Conservation (phyloP, 176 grass and related monocot genomes). For the Hsuehochloa calcarea region DNA sequence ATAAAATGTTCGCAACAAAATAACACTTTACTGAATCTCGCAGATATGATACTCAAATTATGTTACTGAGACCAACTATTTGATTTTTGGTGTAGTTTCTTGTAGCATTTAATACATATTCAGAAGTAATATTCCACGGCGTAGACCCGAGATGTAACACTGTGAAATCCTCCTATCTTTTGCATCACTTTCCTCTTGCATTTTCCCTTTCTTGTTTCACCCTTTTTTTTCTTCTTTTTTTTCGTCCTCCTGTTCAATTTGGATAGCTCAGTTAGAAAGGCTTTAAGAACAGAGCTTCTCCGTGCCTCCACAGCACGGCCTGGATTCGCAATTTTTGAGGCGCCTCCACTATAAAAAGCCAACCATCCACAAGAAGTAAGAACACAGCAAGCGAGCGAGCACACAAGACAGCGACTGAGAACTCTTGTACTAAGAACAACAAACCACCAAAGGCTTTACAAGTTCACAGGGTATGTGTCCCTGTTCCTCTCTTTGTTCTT, state of each 20-base stretch:
- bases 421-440: conserved; percentile 29
- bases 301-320: conserved; percentile 42
- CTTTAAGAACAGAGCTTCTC: conserved; percentile 47
- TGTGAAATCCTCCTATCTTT: conserved; percentile 41
- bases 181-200: conserved; percentile 24
- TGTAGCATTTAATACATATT: conserved; percentile 22
- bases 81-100: conserved; percentile 18
- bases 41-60: neutral
- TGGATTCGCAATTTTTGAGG: conserved; percentile 68
- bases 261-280: conserved; percentile 58
- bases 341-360: conserved; percentile 62
- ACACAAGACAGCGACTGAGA: conserved; percentile 40
- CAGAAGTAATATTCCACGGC: conserved; percentile 27
- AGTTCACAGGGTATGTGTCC: conserved; percentile 48
- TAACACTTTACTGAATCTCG: neutral
- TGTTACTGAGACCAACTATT: conserved; percentile 22
- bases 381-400: conserved; percentile 33
- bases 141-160: conserved; percentile 33
- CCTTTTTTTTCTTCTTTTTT: neutral
- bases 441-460: conserved; percentile 28
- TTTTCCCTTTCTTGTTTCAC: conserved; percentile 21
- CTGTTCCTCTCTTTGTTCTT: conserved; percentile 33
- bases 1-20: neutral
- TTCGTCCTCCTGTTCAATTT: conserved; percentile 47
- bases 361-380: conserved; percentile 43